A percentile compares a stretch with the other conserved stretches of the same genome.
Conservation (phyloP, 2,329 filamentous ascomycete genomes). For the Arthrinium phaeospermum region DNA sequence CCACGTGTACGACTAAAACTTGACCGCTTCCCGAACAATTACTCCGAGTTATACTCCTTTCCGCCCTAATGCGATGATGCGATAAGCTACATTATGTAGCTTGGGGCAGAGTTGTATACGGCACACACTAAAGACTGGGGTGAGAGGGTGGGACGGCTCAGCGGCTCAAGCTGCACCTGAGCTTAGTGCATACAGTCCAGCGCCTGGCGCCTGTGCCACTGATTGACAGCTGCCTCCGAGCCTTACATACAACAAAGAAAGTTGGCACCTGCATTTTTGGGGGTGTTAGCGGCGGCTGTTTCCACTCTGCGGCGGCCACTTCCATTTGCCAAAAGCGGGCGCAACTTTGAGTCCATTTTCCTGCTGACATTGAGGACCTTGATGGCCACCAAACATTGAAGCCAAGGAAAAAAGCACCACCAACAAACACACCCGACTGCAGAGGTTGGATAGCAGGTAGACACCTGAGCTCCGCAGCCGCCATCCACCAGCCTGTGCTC, state of each 20-base stretch:
- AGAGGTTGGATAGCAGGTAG: neutral
- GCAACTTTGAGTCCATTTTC: neutral
- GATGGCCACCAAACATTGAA: neutral
- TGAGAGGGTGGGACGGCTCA: neutral
- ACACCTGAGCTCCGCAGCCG: slow-evolving; percentile 4
- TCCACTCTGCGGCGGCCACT: neutral
- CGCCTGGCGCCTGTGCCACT: neutral
- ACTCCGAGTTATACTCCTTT: neutral
- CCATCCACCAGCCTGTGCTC: neutral
- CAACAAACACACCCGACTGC: neutral
- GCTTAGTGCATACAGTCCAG: too few relatives aligned
- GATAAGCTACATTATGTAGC: neutral
- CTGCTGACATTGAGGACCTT: neutral
- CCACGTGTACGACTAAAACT: neutral
- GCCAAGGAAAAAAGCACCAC: neutral
- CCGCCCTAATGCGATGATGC: neutral
- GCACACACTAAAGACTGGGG: neutral
- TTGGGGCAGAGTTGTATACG: neutral
- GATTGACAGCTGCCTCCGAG: neutral
- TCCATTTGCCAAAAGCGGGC: slow-evolving; percentile 2
- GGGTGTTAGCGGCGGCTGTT: neutral
- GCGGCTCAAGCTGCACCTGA: neutral
- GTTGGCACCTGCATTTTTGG: neutral
- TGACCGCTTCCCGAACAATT: neutral
- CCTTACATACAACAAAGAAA: neutral